These are phyloP conservation scores for Backusella sp. DNA, from an alignment of 192 early-diverging fungal species.

Conservation along the genomic window DNA sequence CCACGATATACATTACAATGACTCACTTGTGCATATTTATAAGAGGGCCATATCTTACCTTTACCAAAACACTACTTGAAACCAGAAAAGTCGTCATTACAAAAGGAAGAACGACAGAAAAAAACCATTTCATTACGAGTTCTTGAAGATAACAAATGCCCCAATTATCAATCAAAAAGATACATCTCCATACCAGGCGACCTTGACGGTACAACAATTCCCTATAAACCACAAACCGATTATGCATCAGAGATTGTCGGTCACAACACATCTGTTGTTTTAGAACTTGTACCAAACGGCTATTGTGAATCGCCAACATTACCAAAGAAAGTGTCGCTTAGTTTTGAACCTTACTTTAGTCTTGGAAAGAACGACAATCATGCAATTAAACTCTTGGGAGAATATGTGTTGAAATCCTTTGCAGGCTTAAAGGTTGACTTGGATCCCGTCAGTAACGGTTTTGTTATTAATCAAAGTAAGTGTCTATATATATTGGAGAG, in stretches of 20 bases:
- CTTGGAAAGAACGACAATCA: background rate
- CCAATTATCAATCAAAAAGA: background rate
- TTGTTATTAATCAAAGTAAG: constrained; percentile 43
- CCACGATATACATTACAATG: background rate
- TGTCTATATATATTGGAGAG: background rate
- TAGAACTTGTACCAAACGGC: constrained; percentile 34
- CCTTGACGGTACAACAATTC: constrained; percentile 36
- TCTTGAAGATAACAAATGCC: background rate
- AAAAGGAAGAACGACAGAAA: background rate
- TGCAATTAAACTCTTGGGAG: constrained; percentile 31
- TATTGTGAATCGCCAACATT: constrained; percentile 42
- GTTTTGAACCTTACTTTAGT: background rate
- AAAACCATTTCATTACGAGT: background rate
- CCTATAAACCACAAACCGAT: constrained; percentile 47
- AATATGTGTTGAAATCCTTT: constrained; percentile 32
- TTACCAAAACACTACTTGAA: constrained; percentile 33
- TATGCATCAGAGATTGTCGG: constrained; percentile 52
- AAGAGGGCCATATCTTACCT: constrained; percentile 59
- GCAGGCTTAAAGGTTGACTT: constrained; percentile 30
- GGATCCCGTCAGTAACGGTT: constrained; percentile 26
- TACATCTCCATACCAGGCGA: constrained; percentile 4
- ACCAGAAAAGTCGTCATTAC: background rate
- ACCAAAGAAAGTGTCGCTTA: constrained; percentile 1
- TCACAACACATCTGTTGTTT: constrained; percentile 11
- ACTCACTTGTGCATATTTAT: background rate